Percentiles rank a stretch among this genome's conserved stretches.
Evolutionary conservation across 1,284 basidiomycete genomes (phyloP).

Genomic region (Fomitopsis schrenkii): DNA sequence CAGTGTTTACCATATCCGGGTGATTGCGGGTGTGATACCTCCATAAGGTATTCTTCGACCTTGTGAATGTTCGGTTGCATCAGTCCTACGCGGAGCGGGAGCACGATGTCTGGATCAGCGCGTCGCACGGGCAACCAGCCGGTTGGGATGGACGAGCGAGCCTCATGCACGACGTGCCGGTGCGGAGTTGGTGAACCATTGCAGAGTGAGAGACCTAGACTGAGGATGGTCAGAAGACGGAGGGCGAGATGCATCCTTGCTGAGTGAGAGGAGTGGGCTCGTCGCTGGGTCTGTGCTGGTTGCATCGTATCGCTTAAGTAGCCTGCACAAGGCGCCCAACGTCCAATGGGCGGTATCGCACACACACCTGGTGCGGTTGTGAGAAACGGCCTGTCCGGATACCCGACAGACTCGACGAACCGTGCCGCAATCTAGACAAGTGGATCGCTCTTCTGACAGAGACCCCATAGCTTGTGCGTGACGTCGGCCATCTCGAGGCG

Average conservation of each 20-base stretch:
- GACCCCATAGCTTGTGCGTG: not conserved
- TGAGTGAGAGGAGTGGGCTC: not conserved
- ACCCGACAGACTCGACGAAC: not conserved
- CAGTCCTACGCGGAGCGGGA: constrained; percentile 42
- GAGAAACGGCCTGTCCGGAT: not conserved
- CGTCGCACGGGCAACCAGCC: constrained; percentile 34
- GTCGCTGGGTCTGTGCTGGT: not conserved
- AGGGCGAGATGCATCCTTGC: constrained; percentile 1
- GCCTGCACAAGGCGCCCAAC: not conserved
- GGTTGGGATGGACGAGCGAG: constrained; percentile 28
- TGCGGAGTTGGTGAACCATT: not conserved
- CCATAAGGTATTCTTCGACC: constrained; percentile 37
- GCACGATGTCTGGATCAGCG: constrained; percentile 26
- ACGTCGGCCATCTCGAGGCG: not conserved
- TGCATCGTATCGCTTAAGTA: not conserved
- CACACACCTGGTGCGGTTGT: not conserved
- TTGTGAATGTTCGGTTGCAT: constrained; percentile 39
- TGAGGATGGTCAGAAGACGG: not conserved
- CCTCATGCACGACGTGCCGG: constrained; percentile 34
- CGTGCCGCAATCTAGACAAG: not conserved
- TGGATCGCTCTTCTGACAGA: not conserved
- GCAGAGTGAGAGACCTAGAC: constrained; percentile 3
- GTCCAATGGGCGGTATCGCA: not conserved
- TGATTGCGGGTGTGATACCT: constrained; percentile 42
- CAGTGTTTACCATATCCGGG: constrained; percentile 40